phyloP scores from a whole-genome alignment of 352 stramenopile species.

The Phytophthora pinifolia region DNA sequence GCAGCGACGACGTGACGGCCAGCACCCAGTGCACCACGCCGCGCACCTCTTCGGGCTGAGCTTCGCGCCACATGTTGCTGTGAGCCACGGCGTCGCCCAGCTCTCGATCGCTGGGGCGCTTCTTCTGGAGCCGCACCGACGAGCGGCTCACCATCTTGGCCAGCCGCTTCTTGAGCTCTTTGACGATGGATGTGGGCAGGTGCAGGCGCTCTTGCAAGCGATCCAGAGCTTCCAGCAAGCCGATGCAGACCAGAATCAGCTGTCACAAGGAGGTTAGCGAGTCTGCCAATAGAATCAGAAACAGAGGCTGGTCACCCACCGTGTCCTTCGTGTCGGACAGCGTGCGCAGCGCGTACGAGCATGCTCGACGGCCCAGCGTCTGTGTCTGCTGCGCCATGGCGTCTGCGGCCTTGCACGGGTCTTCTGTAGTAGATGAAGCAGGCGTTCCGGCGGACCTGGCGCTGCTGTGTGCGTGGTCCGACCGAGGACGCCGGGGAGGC shows the following conservation, averaged over 20 bases:
- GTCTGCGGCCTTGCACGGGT: not conserved
- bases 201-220: conserved; percentile 70
- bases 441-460: not conserved
- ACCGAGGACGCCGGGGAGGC: not conserved
- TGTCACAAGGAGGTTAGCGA: conserved; percentile 24
- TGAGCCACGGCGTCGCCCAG: conserved; percentile 56
- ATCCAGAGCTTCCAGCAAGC: conserved; percentile 73
- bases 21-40: conserved; percentile 73
- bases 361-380: conserved; percentile 45
- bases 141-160: conserved; percentile 66
- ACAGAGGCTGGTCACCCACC: conserved; percentile 28
- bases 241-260: conserved; percentile 80
- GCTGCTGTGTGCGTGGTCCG: too few relatives aligned
- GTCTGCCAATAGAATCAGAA: conserved; percentile 7
- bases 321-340: conserved; percentile 75
- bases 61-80: conserved; percentile 52
- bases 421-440: not conserved
- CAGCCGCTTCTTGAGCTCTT: conserved; percentile 71
- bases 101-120: conserved; percentile 22
- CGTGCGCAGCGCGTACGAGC: conserved; percentile 59
- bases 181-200: conserved; percentile 66
- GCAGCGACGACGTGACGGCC: conserved; percentile 57
- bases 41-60: conserved; percentile 62
- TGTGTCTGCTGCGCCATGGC: conserved; percentile 29
- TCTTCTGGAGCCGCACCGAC: conserved; percentile 33